Evolutionary conservation across 2,329 filamentous ascomycete species (phyloP), one percentile per base, ranked within the genome.

Genomic region (Xylariaceae sp.): DNA sequence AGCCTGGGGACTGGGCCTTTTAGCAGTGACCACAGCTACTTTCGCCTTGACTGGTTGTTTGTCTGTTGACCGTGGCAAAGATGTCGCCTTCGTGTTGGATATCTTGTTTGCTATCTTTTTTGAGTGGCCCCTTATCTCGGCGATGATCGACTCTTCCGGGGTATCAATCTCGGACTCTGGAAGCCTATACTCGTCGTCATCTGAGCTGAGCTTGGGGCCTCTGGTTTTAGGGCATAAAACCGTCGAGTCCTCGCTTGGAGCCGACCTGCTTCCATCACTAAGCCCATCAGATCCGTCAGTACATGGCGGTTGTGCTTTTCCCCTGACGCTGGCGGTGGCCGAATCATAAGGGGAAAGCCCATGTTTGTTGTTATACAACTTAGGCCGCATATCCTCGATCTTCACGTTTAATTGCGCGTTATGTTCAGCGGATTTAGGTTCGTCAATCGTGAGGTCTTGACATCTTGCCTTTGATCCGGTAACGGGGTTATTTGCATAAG

Each of bases 131-230:
- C 27, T 32, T 1, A 57, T 50, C 5, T 51, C 47, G 3, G 12
- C 26, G 6, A 57, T 39, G 27, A 41, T 50, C 5, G 51, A 59
- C 37, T 26, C 5, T 27, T 52, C 49, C 27, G 54, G 47, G 34
- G 6, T 19, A 31, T 31, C 26, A 47, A 44, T 46, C 8, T 55
- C 57, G 5, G 57, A 55, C 43, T 42, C 44, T 9, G 57, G 30
- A 47, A 59, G 46, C 31, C 35, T 37, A 50, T 59, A 57, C 30
- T 55, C 51, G 32, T 57, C 47, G 9, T 59, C 39, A 35, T 42
- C 44, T 40, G 3, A 4, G 6, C 35, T 12, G 4, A 39, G 7
- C 8, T 39, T 40, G 4, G 29, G 3, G 29, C 1, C 11, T 6
- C 37, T 46, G 8, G 12, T 5, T 39, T 37, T 31, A 6, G 6